A percentile compares a stretch with the other conserved stretches of the same genome.
Conservation (phyloP, 345 rosid genomes). For the Psidium friedrichsthalianum region DNA sequence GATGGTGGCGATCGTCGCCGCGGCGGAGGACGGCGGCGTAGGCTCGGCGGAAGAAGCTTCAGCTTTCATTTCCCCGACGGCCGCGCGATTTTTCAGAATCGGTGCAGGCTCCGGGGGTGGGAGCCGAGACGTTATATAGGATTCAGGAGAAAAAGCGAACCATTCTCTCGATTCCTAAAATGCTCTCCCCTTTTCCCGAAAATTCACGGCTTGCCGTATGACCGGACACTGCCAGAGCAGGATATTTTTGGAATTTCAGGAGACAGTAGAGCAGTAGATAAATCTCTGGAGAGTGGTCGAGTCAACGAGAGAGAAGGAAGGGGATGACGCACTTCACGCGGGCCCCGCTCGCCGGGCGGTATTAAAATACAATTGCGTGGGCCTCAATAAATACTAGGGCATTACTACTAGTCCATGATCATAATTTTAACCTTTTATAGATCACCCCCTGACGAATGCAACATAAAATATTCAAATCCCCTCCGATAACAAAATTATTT, state of each 20-base stretch:
- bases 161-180: neutral
- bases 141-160: neutral
- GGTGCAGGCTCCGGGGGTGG: neutral
- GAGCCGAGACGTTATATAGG: neutral
- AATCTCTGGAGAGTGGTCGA: too few species aligned
- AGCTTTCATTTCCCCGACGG: neutral
- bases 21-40: neutral
- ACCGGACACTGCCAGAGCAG: neutral
- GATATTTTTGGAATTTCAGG: too few species aligned
- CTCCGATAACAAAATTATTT: neutral
- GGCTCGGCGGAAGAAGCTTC: neutral
- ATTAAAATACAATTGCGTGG: too few species aligned
- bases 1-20: constrained; percentile 19
- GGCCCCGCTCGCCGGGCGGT: too few species aligned
- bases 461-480: neutral
- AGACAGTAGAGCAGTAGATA: too few species aligned
- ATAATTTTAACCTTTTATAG: too few species aligned
- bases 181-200: neutral
- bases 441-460: neutral
- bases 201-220: neutral
- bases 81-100: neutral
- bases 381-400: too few species aligned
- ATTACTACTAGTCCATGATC: too few species aligned
- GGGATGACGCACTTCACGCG: too few species aligned
- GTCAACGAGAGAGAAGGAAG: too few species aligned